Evolutionary conservation across 2,329 filamentous ascomycete species (phyloP).

Genomic region (Emydomyces testavorans): DNA sequence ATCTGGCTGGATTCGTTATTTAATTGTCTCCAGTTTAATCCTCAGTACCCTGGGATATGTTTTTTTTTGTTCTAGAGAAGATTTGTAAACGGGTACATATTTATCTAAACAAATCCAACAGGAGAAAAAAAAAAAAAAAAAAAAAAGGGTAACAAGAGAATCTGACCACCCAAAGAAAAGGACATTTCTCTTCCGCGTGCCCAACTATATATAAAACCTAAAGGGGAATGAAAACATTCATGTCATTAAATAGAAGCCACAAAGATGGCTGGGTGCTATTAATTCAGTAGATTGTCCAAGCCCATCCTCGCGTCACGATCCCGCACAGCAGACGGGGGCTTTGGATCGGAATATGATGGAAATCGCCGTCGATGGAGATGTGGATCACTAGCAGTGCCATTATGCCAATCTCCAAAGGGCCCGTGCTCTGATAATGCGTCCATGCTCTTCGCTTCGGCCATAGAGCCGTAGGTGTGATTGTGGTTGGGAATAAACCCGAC

Average conservation of each 20-base stretch:
- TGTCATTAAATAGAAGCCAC: neutral
- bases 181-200: constrained; percentile 3
- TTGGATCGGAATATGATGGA: constrained; percentile 18
- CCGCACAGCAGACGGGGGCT: constrained; percentile 16
- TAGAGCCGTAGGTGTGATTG: constrained; percentile 1
- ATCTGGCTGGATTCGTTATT: no score
- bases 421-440: constrained; percentile 3
- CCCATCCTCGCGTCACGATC: constrained; percentile 33
- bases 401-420: constrained; percentile 1
- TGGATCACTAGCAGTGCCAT: constrained; percentile 1
- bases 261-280: constrained; percentile 15
- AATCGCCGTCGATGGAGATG: constrained; percentile 11
- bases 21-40: no score
- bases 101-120: no score
- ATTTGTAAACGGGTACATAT: no score
- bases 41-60: no score
- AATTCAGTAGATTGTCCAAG: constrained; percentile 31
- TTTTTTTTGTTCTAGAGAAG: no score
- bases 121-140: neutral
- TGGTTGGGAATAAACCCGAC: constrained; percentile 14
- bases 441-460: constrained; percentile 1
- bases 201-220: neutral
- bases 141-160: neutral
- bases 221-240: neutral
- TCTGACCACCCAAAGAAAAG: constrained; percentile 11